These are phyloP conservation scores for Ascochyta pisi DNA, from an alignment of 2,329 filamentous ascomycete species.

Conservation along the genomic window DNA sequence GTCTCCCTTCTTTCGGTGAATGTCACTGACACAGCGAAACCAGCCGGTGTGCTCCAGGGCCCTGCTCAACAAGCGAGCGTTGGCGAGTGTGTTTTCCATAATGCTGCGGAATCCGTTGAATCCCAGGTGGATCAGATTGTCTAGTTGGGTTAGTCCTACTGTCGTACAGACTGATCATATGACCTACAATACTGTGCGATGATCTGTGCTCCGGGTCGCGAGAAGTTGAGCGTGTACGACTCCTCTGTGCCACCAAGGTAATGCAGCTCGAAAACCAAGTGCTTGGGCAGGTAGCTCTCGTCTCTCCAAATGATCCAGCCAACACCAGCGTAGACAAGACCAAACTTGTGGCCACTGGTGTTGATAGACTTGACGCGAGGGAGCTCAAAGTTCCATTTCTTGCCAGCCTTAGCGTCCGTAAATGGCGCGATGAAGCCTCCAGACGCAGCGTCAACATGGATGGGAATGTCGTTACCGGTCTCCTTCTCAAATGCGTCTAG, in stretches of 20 bases:
- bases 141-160: constrained; percentile 4
- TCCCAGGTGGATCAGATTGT: constrained; percentile 75
- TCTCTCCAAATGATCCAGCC: constrained; percentile 68
- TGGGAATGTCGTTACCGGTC: constrained; percentile 70
- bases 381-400: constrained; percentile 69
- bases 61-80: constrained; percentile 69
- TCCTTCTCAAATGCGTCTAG: constrained; percentile 68
- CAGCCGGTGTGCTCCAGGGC: constrained; percentile 70
- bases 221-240: constrained; percentile 76
- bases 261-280: constrained; percentile 73
- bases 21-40: constrained; percentile 67
- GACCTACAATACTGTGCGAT: constrained; percentile 73
- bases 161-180: background rate
- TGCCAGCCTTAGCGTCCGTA: constrained; percentile 61
- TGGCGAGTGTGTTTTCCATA: constrained; percentile 71
- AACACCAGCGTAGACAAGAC: constrained; percentile 70
- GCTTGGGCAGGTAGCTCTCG: constrained; percentile 68
- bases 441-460: constrained; percentile 68
- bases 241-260: constrained; percentile 76
- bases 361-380: constrained; percentile 73
- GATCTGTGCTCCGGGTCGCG: constrained; percentile 71
- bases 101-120: constrained; percentile 66
- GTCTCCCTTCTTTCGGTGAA: constrained; percentile 65
- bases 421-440: constrained; percentile 70
- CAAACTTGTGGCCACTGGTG: constrained; percentile 67